Evolutionary conservation across 345 rosid species (phyloP).

Genomic region (Eucalyptus cloeziana): DNA sequence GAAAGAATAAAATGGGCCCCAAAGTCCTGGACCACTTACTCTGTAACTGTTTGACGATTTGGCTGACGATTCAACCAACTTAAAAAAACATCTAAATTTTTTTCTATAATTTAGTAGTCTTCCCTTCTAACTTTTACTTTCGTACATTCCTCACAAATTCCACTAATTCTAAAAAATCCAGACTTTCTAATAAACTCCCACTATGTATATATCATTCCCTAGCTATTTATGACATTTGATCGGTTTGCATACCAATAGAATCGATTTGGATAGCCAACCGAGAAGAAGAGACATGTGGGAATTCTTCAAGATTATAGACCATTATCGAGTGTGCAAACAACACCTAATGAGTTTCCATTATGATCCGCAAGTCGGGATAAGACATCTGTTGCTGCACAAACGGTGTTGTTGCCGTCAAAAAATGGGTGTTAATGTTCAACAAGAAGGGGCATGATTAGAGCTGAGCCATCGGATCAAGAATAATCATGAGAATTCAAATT

Average conservation of each 20-base stretch:
- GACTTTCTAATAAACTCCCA: background rate
- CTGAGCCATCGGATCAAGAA: background rate
- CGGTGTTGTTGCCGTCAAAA: background rate
- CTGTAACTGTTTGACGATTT: background rate
- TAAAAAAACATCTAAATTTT: background rate
- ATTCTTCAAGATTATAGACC: background rate
- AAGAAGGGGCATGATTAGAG: background rate
- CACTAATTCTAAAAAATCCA: background rate
- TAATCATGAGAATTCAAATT: background rate
- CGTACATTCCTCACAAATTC: background rate
- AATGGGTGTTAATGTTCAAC: background rate
- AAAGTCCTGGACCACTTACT: background rate
- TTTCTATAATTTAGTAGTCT: background rate
- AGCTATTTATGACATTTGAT: background rate
- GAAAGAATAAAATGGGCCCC: background rate
- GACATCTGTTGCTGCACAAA: background rate
- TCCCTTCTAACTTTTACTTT: background rate
- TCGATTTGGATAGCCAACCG: background rate
- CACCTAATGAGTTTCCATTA: background rate
- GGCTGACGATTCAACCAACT: background rate
- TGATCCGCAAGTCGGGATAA: background rate
- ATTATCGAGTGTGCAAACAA: background rate
- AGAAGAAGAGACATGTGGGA: background rate
- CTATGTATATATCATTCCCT: background rate
- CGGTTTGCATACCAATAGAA: background rate